A percentile compares a stretch with the other conserved stretches of the same genome.
Conservation (phyloP, 495 filamentous ascomycete genomes). For the Usnea hakonensis region DNA sequence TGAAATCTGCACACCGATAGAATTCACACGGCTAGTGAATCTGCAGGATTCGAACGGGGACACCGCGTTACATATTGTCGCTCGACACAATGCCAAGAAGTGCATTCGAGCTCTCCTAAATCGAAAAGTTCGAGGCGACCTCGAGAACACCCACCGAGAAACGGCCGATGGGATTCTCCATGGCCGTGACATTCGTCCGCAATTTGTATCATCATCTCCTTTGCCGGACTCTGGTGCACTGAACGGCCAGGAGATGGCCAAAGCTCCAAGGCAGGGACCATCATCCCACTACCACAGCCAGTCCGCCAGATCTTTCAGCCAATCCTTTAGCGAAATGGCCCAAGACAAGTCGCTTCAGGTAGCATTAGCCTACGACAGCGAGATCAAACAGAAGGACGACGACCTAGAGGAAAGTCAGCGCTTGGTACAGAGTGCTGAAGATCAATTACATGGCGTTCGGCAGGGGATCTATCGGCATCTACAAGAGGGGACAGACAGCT, state of each 20-base stretch:
- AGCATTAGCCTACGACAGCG: slow-evolving; percentile 19
- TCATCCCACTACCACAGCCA: slow-evolving; percentile 19
- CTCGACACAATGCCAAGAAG: slow-evolving; percentile 62
- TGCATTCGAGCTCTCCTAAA: slow-evolving; percentile 65
- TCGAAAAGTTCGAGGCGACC: slow-evolving; percentile 64
- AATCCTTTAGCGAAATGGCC: slow-evolving; percentile 16
- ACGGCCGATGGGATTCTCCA: slow-evolving; percentile 68
- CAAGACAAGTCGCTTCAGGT: slow-evolving; percentile 21
- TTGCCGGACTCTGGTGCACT: slow-evolving; percentile 1
- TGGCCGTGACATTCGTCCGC: slow-evolving; percentile 5
- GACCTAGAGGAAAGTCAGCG: slow-evolving; percentile 16
- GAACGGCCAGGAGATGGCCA: slow-evolving; percentile 10
- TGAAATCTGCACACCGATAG: slow-evolving; percentile 55
- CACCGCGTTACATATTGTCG: slow-evolving; percentile 81
- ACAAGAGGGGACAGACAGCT: slow-evolving; percentile 1
- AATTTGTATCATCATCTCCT: slow-evolving; percentile 23
- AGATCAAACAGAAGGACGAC: slow-evolving; percentile 20
- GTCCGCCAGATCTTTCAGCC: slow-evolving; percentile 22
- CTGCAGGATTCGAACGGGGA: slow-evolving; percentile 75
- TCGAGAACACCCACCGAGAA: slow-evolving; percentile 69
- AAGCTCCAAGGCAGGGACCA: background rate
- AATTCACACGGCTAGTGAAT: slow-evolving; percentile 63
- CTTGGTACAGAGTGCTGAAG: slow-evolving; percentile 9
- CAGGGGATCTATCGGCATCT: slow-evolving; percentile 10
- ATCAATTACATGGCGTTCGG: slow-evolving; percentile 12